Conservation (phyloP, 352 stramenopile genomes). For the Phytopythium aichiense region DNA sequence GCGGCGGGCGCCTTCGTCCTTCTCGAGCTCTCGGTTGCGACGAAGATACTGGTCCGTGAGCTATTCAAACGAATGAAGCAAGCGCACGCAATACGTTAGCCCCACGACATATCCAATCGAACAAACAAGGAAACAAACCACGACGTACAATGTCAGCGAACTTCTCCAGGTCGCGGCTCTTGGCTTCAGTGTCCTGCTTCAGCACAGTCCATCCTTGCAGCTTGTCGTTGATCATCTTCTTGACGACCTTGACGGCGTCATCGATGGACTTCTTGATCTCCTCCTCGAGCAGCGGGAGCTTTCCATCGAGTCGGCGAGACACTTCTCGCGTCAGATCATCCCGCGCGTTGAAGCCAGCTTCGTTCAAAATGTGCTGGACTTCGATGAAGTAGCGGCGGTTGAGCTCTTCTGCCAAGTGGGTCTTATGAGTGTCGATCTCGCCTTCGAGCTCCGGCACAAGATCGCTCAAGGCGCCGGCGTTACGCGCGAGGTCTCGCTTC, state of each 20-base stretch:
- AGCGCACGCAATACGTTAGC: background rate
- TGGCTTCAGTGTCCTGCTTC: conserved; percentile 52
- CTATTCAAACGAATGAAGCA: conserved; percentile 20
- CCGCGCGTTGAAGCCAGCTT: conserved; percentile 53
- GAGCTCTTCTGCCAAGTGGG: conserved; percentile 55
- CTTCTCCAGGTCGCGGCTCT: conserved; percentile 66
- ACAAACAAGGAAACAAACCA: background rate
- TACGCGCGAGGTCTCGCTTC: conserved; percentile 26
- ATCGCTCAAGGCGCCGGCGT: conserved; percentile 18
- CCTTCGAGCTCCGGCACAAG: conserved; percentile 31
- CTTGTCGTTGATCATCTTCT: conserved; percentile 38
- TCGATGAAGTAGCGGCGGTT: conserved; percentile 76
- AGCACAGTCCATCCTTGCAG: conserved; percentile 74
- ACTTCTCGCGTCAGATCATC: conserved; percentile 67
- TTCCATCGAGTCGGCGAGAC: conserved; percentile 53
- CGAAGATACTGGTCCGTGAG: conserved; percentile 64
- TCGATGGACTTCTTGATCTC: conserved; percentile 62
- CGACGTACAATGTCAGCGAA: conserved; percentile 66
- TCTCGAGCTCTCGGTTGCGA: conserved; percentile 57
- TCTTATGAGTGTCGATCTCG: conserved; percentile 65
- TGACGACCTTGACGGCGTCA: conserved; percentile 48
- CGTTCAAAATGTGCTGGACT: conserved; percentile 70
- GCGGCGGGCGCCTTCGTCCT: conserved; percentile 51
- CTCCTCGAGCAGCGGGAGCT: conserved; percentile 59
- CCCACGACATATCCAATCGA: background rate